These are phyloP conservation scores for Gigaspora rosea DNA, from an alignment of 192 early-diverging fungal species.

Conservation along the genomic window DNA sequence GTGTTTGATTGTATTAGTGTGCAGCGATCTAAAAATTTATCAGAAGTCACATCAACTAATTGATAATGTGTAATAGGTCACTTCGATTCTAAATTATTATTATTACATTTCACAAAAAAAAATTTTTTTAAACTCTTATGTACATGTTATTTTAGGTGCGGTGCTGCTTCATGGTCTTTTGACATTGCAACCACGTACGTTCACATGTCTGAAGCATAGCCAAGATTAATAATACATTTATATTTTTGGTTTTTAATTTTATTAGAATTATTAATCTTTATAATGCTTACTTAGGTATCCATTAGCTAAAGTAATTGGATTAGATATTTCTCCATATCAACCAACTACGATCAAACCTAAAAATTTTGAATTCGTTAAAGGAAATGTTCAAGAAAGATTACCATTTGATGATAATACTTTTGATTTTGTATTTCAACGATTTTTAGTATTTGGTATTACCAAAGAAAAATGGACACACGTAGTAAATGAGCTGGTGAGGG, in stretches of 20 bases:
- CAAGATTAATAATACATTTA: too few relatives aligned
- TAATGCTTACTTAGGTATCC: background rate
- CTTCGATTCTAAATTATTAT: too few relatives aligned
- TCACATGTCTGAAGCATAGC: too few relatives aligned
- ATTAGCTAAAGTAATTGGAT: background rate
- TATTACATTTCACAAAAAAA: too few relatives aligned
- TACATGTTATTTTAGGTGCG: background rate
- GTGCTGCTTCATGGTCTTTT: background rate
- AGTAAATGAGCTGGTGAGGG: slow-evolving; percentile 36
- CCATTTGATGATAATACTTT: slow-evolving; percentile 48
- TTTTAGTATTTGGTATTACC: background rate
- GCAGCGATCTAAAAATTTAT: too few relatives aligned
- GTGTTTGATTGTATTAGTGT: too few relatives aligned
- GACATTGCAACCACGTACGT: background rate
- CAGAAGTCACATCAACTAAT: too few relatives aligned
- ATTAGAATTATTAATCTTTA: too few relatives aligned
- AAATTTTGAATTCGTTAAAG: slow-evolving; percentile 35
- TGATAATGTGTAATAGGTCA: too few relatives aligned
- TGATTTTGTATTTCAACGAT: slow-evolving; percentile 41
- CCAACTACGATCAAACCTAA: background rate
- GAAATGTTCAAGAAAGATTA: slow-evolving; percentile 40
- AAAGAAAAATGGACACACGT: background rate
- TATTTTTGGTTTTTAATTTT: too few relatives aligned
- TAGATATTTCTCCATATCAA: background rate
- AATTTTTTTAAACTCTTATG: too few relatives aligned